Percentiles rank a stretch among this genome's conserved stretches.
phyloP scores from a whole-genome alignment of 2,329 filamentous ascomycete genomes.

The Ophiocordyceps polyrhachis-furcata region DNA sequence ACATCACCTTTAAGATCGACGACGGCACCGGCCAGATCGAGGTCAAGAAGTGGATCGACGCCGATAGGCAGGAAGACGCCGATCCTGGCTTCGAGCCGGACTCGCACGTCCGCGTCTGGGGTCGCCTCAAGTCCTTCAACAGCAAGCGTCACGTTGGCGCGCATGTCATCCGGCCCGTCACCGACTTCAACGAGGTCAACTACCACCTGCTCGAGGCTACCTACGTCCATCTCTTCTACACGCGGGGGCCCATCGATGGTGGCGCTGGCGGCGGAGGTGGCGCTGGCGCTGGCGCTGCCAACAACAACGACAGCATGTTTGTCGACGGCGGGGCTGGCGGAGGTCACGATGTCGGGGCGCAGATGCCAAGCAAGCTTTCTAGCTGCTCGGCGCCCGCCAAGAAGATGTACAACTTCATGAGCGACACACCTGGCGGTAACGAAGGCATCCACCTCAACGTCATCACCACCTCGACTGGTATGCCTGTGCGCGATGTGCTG shows the following conservation, averaged over 20 bases:
- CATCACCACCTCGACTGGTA: slow-evolving; percentile 45
- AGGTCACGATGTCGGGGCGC: slow-evolving; percentile 19
- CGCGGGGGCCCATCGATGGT: slow-evolving; percentile 41
- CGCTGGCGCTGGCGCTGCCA: slow-evolving; percentile 18
- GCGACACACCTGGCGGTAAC: slow-evolving; percentile 47
- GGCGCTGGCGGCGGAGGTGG: slow-evolving; percentile 1
- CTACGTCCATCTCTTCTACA: slow-evolving; percentile 71
- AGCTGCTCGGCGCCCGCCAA: slow-evolving; percentile 37
- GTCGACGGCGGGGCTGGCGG: slow-evolving; percentile 29
- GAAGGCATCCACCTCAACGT: slow-evolving; percentile 71
- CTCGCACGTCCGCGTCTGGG: slow-evolving; percentile 71
- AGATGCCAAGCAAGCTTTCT: slow-evolving; percentile 19
- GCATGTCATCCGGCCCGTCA: slow-evolving; percentile 60
- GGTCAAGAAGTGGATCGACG: slow-evolving; percentile 72
- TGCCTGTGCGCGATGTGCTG: slow-evolving; percentile 53
- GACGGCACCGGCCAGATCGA: slow-evolving; percentile 89
- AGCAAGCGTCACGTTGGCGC: slow-evolving; percentile 68
- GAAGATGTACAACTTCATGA: slow-evolving; percentile 55
- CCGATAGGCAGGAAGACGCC: slow-evolving; percentile 30
- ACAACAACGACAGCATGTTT: slow-evolving; percentile 32
- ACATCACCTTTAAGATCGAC: slow-evolving; percentile 82
- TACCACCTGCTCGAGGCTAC: slow-evolving; percentile 85
- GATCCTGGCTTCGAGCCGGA: slow-evolving; percentile 45
- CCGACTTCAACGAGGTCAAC: slow-evolving; percentile 80
- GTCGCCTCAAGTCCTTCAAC: slow-evolving; percentile 66